Percentiles rank a stretch among this genome's conserved stretches.
These are phyloP conservation scores for Globisporangium acanthophoron DNA, from an alignment of 352 stramenopile genomes.

Conservation along the genomic window DNA sequence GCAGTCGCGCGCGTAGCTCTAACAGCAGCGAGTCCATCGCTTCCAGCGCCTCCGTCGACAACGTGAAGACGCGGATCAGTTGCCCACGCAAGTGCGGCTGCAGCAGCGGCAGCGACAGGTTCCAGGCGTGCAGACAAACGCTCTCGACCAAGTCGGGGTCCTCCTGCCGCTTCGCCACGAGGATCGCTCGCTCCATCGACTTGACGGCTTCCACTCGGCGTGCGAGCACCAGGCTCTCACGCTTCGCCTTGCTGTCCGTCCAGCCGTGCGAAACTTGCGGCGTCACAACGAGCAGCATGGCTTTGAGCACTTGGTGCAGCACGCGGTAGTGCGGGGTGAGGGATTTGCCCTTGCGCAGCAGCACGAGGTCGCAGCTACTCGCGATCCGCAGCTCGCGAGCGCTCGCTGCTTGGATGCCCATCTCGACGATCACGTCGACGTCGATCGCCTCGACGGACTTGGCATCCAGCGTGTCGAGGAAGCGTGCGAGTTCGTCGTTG, in stretches of 20 bases:
- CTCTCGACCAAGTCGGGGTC: slow-evolving; percentile 75
- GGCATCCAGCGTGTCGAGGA: slow-evolving; percentile 26
- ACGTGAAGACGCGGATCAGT: slow-evolving; percentile 60
- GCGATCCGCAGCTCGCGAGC: slow-evolving; percentile 26
- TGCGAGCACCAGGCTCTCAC: slow-evolving; percentile 31
- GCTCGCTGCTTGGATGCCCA: slow-evolving; percentile 45
- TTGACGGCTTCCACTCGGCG: slow-evolving; percentile 72
- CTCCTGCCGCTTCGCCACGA: slow-evolving; percentile 71
- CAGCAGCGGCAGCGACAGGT: slow-evolving; percentile 72
- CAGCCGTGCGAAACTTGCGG: slow-evolving; percentile 7
- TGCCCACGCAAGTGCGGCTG: slow-evolving; percentile 64
- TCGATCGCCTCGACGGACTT: slow-evolving; percentile 32
- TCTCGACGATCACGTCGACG: slow-evolving; percentile 50
- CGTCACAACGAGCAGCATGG: slow-evolving; percentile 28
- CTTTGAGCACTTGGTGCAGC: slow-evolving; percentile 51
- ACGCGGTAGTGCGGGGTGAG: slow-evolving; percentile 39
- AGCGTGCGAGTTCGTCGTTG: slow-evolving; percentile 28
- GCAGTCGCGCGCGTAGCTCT: slow-evolving; percentile 66
- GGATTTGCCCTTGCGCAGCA: slow-evolving; percentile 49
- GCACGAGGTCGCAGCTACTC: slow-evolving; percentile 36
- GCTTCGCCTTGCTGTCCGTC: slow-evolving; percentile 10
- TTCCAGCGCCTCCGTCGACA: slow-evolving; percentile 59
- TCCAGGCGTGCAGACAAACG: slow-evolving; percentile 80
- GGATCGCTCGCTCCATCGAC: slow-evolving; percentile 64
- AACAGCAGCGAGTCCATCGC: slow-evolving; percentile 80